Evolutionary conservation across 345 rosid genomes (phyloP).

Genomic region (Lumnitzera racemosa): DNA sequence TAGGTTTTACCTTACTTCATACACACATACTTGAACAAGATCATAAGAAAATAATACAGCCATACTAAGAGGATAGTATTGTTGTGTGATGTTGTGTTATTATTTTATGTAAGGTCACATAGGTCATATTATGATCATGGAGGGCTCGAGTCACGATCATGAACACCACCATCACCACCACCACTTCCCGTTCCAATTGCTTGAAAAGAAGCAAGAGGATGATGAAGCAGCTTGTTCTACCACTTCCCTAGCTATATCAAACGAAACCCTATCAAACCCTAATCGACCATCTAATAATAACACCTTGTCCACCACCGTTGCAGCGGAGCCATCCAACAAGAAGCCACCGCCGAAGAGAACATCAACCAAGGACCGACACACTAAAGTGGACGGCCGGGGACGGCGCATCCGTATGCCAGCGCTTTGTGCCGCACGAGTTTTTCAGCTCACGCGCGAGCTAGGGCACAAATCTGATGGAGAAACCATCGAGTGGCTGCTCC

Average conservation of each 20-base stretch:
- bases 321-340: slow-evolving; percentile 30
- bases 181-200: slow-evolving; percentile 72
- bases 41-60: too few species aligned
- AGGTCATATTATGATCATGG: slow-evolving; percentile 34
- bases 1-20: too few species aligned
- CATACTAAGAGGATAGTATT: too few species aligned
- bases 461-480: slow-evolving; percentile 97
- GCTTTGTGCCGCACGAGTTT: slow-evolving; percentile 99
- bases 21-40: too few species aligned
- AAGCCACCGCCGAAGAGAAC: slow-evolving; percentile 76
- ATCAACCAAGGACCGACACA: slow-evolving; percentile 90
- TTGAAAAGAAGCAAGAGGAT: slow-evolving; percentile 70
- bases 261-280: slow-evolving; percentile 7
- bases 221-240: slow-evolving; percentile 51
- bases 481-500: slow-evolving; percentile 97
- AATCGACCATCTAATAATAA: slow-evolving; percentile 10
- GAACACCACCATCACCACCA: slow-evolving; percentile 39
- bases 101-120: slow-evolving; percentile 13
- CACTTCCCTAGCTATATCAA: slow-evolving; percentile 35
- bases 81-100: slow-evolving; percentile 4
- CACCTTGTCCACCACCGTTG: slow-evolving; percentile 30
- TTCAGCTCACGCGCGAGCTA: slow-evolving; percentile 82
- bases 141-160: slow-evolving; percentile 52
- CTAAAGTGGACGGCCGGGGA: slow-evolving; percentile 94
- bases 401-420: slow-evolving; percentile 98